Percentiles rank a stretch among this genome's conserved stretches.
Conservation (phyloP, 2,329 filamentous ascomycete genomes). For the Coleophoma eucalyptorum region DNA sequence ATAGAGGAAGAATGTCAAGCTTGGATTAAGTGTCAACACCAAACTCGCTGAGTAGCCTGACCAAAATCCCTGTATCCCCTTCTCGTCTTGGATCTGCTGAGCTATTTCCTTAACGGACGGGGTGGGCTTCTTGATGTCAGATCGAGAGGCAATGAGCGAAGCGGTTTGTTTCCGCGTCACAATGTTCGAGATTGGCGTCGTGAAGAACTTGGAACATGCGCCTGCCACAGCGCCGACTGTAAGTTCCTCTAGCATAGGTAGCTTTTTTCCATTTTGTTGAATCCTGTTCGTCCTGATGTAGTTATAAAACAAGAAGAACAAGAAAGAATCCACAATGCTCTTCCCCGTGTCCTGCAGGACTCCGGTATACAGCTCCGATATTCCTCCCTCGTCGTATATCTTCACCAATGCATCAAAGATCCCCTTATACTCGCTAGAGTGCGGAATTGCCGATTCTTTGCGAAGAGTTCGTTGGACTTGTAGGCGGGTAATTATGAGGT, state of each 20-base stretch:
- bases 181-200: constrained; percentile 77
- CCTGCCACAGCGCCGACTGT: constrained; percentile 71
- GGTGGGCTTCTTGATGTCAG: constrained; percentile 14
- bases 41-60: constrained; percentile 80
- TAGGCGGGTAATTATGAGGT: constrained; percentile 75
- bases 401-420: constrained; percentile 66
- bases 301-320: constrained; percentile 84
- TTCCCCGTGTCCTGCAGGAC: constrained; percentile 62
- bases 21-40: constrained; percentile 79
- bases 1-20: constrained; percentile 81
- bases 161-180: constrained; percentile 79
- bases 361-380: constrained; percentile 66
- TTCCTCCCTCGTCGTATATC: constrained; percentile 67
- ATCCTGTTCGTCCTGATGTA: constrained; percentile 35
- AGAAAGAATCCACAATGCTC: constrained; percentile 70
- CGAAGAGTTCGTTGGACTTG: constrained; percentile 68
- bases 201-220: constrained; percentile 69
- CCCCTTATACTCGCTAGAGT: constrained; percentile 53
- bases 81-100: constrained; percentile 60
- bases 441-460: constrained; percentile 23
- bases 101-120: constrained; percentile 51
- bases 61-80: constrained; percentile 77
- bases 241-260: constrained; percentile 69
- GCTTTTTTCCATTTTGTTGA: constrained; percentile 32
- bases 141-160: constrained; percentile 40